Percentiles rank a stretch among this genome's conserved stretches.
phyloP scores from a whole-genome alignment of 768 basidiomycete species.

The Lactarius indigo region DNA sequence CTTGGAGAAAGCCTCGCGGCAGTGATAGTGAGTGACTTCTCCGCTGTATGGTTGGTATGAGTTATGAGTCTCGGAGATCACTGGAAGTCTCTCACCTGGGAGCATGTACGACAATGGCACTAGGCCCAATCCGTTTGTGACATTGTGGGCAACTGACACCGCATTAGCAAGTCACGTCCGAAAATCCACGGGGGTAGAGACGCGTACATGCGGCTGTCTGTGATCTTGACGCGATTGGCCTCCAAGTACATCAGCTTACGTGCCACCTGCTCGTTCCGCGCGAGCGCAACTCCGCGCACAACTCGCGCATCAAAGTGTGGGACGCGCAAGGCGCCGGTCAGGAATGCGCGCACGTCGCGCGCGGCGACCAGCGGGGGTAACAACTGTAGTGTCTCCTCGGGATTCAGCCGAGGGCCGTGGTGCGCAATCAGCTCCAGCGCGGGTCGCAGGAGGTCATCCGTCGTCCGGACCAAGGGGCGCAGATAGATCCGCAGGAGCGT shows the following conservation, averaged over 20 bases:
- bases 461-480: constrained; percentile 53
- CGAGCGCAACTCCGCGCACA: constrained; percentile 63
- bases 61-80: background rate
- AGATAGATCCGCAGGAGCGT: constrained; percentile 86
- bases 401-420: constrained; percentile 78
- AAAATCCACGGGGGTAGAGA: constrained; percentile 7
- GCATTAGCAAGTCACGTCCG: background rate
- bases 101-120: constrained; percentile 25
- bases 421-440: constrained; percentile 86
- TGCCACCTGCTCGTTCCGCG: constrained; percentile 75
- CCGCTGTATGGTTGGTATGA: constrained; percentile 48
- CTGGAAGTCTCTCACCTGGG: constrained; percentile 19
- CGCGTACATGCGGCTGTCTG: constrained; percentile 88
- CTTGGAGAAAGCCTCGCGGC: constrained; percentile 76
- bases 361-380: constrained; percentile 89
- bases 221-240: constrained; percentile 79
- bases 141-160: constrained; percentile 24
- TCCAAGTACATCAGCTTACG: constrained; percentile 72
- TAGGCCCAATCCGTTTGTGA: constrained; percentile 27
- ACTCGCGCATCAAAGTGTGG: constrained; percentile 69
- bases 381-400: constrained; percentile 77
- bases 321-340: constrained; percentile 63
- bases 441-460: constrained; percentile 63
- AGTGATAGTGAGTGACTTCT: constrained; percentile 96
- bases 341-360: constrained; percentile 71